Base-by-base conservation (phyloP, 176 grass and related monocot species). In the Avena sativa region DNA sequence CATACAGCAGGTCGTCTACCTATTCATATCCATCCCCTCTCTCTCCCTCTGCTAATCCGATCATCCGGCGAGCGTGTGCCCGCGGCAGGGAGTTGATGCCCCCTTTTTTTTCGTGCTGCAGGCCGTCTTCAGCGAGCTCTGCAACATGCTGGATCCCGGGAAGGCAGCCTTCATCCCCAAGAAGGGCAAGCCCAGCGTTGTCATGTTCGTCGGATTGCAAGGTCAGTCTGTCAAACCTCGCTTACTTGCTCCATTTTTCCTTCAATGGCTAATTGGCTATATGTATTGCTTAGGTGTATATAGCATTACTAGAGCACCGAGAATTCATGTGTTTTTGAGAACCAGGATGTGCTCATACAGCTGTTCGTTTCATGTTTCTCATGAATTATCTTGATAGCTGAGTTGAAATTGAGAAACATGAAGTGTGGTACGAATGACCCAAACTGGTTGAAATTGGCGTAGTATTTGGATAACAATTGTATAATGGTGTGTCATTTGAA, bases 131-230 rank as follows among this genome's bases (percentile, higher is more conserved):
- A 86, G 85, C 63, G 93, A 92, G 79, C 88, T 92, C 12, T 95
- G 93, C 86, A 95, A 95, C 30, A 95, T 95, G 86, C 82, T 95
- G 21, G 93, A 95, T 88, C 90, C 93, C 71, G 93, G 93, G 34
- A 90, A 92, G 83, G 74, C 90, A 20, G 86, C 93, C 4, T 95
- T 95, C 78, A 51, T 76, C 88, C 93, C 90, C 1, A 95, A 92
- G 88, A 95, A 95, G 52, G 90, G 86, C 46, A 92, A 95, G 62
- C 30, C 90, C 21, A 92, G 88, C 30, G 93, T 95, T 58, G 66
- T 95, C 48, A 95, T 95, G 90, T 92, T 95, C 66, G 86, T 95
- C 14, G 93, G 90, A 7, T 83, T 95, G 79, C 93, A 95, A 81
- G 93, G 93, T 91, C 50, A 25, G 38, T 12, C 55, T 74, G 0